Evolutionary conservation across 31 red algal species (phyloP).

Genomic region (Endocladia muricata): DNA sequence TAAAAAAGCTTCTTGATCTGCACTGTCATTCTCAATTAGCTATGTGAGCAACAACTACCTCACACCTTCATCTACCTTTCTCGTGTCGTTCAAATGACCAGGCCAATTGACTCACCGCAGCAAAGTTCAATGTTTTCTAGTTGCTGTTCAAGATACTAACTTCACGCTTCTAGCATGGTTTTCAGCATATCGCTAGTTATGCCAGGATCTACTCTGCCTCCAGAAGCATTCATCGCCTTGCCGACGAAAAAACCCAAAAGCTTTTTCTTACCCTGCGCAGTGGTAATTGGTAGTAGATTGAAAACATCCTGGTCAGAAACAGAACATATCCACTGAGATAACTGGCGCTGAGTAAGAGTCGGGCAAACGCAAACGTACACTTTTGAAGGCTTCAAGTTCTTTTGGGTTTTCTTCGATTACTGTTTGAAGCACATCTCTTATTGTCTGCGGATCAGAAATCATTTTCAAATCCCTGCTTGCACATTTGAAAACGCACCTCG

Average conservation of each 20-base stretch:
- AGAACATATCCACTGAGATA: neutral
- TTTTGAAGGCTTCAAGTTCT: conserved; percentile 64
- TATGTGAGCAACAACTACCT: too few relatives aligned
- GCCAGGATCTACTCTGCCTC: conserved; percentile 70
- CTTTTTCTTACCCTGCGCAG: conserved; percentile 64
- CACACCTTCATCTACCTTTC: too few relatives aligned
- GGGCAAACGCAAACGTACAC: conserved; percentile 30
- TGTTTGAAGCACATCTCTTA: conserved; percentile 35
- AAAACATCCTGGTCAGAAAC: neutral
- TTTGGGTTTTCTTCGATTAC: conserved; percentile 73
- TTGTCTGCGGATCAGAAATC: conserved; percentile 63
- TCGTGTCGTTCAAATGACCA: too few relatives aligned
- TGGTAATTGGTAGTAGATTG: neutral
- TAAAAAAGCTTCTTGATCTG: too few relatives aligned
- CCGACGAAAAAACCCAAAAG: conserved; percentile 93
- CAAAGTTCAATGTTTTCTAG: too few relatives aligned
- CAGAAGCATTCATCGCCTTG: conserved; percentile 65
- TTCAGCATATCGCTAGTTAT: conserved; percentile 72
- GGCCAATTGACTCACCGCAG: too few relatives aligned
- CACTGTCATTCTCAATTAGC: too few relatives aligned
- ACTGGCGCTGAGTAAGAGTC: neutral
- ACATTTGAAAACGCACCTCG: too few relatives aligned
- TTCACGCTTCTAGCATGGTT: conserved; percentile 52
- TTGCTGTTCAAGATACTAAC: too few relatives aligned
- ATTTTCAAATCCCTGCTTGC: conserved; percentile 63